Evolutionary conservation across 495 filamentous ascomycete genomes (phyloP).

Genomic region (Penicillium antarcticum): DNA sequence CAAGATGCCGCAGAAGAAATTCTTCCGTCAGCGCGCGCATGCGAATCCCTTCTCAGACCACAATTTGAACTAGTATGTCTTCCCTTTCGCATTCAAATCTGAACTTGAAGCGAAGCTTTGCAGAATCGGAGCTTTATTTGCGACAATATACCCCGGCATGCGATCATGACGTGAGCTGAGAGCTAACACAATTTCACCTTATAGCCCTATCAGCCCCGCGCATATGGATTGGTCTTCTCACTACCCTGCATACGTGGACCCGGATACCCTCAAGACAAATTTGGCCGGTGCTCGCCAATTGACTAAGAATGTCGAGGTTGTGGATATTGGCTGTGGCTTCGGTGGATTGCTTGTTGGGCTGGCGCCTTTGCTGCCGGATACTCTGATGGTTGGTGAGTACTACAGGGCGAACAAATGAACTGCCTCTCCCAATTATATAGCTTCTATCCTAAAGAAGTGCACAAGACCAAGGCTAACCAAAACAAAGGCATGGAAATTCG

Average conservation of each 20-base stretch:
- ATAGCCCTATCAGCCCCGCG: constrained; percentile 73
- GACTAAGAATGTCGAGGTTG: constrained; percentile 76
- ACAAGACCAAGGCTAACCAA: not conserved
- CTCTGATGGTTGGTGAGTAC: constrained; percentile 69
- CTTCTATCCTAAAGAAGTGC: too few relatives aligned
- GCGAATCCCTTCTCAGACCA: constrained; percentile 98
- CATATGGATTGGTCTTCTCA: constrained; percentile 88
- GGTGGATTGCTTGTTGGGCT: constrained; percentile 87
- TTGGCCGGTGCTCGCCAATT: constrained; percentile 42
- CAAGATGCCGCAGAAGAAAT: constrained; percentile 82
- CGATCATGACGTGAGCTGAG: not conserved
- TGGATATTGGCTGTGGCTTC: constrained; percentile 96
- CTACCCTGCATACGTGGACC: constrained; percentile 69
- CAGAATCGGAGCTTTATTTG: not conserved
- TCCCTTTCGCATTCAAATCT: not conserved
- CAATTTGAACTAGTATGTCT: constrained; percentile 73
- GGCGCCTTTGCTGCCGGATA: constrained; percentile 74
- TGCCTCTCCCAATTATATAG: too few relatives aligned
- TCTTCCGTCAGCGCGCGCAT: constrained; percentile 93
- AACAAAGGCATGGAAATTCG: constrained; percentile 82
- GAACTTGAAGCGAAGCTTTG: not conserved
- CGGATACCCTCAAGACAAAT: constrained; percentile 30
- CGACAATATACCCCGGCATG: not conserved
- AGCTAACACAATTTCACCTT: constrained; percentile 9
- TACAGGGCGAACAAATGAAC: not conserved